Percentiles rank a stretch among this genome's conserved stretches.
Evolutionary conservation across 202 grass and related monocot species (phyloP).

Genomic region (Zoysia matrella): DNA sequence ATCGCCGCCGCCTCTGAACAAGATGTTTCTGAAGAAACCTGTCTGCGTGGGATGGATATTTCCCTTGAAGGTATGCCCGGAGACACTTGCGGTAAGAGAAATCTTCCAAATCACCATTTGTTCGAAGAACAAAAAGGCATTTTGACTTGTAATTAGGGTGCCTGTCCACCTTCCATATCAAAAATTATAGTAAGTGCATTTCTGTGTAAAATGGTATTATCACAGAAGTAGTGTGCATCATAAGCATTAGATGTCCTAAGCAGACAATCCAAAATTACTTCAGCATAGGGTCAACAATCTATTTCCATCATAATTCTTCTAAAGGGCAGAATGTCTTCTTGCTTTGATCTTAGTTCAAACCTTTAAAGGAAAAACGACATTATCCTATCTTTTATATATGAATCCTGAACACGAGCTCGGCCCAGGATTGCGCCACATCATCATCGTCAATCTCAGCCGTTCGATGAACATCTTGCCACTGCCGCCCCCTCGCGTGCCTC

Average conservation of each 20-base stretch:
- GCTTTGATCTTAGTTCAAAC: background rate
- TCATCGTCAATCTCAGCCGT: too few relatives aligned
- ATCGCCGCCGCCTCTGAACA: background rate
- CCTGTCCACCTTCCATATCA: slow-evolving; percentile 52
- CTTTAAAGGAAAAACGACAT: background rate
- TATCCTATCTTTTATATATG: background rate
- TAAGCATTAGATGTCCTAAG: background rate
- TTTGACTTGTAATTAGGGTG: slow-evolving; percentile 58
- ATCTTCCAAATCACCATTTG: slow-evolving; percentile 56
- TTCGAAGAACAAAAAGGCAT: slow-evolving; percentile 67
- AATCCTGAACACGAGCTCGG: too few relatives aligned
- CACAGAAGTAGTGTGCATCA: background rate
- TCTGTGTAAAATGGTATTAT: background rate
- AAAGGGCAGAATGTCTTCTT: background rate
- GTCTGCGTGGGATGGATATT: slow-evolving; percentile 54
- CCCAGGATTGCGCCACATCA: too few relatives aligned
- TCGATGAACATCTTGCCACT: too few relatives aligned
- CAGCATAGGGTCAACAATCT: background rate
- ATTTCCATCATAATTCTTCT: background rate
- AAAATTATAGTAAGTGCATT: background rate
- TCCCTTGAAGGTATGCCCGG: slow-evolving; percentile 45
- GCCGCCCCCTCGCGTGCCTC: too few relatives aligned
- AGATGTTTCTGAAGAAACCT: slow-evolving; percentile 49
- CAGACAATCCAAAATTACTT: slow-evolving; percentile 21
- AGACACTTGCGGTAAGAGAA: slow-evolving; percentile 76